phyloP scores from a whole-genome alignment of 768 basidiomycete genomes.

The Hypholoma sublateritium region DNA sequence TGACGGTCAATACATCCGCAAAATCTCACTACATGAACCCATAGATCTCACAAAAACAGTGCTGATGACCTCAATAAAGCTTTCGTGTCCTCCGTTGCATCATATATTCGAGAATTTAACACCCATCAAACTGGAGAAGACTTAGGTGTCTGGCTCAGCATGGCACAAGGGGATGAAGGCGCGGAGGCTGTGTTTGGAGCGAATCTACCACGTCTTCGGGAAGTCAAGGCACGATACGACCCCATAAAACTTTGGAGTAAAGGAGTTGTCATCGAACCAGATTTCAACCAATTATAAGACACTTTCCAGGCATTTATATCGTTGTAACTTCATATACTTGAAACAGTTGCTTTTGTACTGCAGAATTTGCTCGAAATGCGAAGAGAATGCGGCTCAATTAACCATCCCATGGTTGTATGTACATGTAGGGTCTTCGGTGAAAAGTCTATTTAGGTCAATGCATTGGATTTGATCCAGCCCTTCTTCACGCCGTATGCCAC shows the following conservation, averaged over 20 bases:
- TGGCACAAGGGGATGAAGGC: background rate
- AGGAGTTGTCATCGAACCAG: constrained; percentile 2
- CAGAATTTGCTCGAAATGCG: too few species aligned
- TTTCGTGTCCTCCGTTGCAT: background rate
- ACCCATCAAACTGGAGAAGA: background rate
- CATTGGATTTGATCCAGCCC: constrained; percentile 54
- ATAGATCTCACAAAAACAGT: too few species aligned
- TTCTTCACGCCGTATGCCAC: constrained; percentile 57
- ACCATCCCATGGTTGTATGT: too few species aligned
- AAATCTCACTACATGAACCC: too few species aligned
- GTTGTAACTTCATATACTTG: too few species aligned
- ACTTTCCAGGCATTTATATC: too few species aligned
- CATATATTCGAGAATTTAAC: constrained; percentile 1
- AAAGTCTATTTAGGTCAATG: constrained; percentile 12
- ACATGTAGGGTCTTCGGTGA: background rate
- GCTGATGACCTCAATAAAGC: background rate
- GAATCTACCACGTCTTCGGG: background rate
- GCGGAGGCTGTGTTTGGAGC: background rate
- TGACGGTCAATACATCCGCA: too few species aligned
- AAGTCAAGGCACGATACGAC: background rate
- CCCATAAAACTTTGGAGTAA: constrained; percentile 1
- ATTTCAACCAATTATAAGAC: background rate
- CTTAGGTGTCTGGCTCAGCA: constrained; percentile 2
- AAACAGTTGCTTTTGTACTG: too few species aligned
- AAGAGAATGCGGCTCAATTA: too few species aligned